Percentiles rank a stretch among this genome's conserved stretches.
Evolutionary conservation across 73 alveolate genomes (phyloP).

Genomic region (Stentor roeselii): DNA sequence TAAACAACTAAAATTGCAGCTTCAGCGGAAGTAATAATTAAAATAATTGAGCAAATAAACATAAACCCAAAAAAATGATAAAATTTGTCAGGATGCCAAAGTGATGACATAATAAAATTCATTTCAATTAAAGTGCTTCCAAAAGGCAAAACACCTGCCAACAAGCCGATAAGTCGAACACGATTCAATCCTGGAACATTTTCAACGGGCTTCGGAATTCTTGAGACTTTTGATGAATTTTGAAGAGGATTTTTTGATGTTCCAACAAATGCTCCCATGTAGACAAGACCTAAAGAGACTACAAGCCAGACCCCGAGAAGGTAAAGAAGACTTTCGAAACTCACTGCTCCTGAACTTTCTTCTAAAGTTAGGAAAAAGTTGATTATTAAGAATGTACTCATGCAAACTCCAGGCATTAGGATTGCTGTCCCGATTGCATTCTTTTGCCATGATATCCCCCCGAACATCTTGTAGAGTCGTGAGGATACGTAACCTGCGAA

Average conservation of each 20-base stretch:
- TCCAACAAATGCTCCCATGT: constrained; percentile 40
- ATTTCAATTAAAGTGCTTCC: constrained; percentile 31
- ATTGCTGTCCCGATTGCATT: constrained; percentile 39
- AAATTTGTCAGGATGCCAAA: constrained; percentile 33
- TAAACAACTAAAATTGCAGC: constrained; percentile 36
- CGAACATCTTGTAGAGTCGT: constrained; percentile 36
- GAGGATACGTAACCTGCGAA: constrained; percentile 43
- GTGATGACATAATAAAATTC: constrained; percentile 31
- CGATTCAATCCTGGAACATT: constrained; percentile 25
- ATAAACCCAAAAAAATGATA: constrained; percentile 45
- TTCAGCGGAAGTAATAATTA: constrained; percentile 45
- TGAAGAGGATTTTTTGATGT: constrained; percentile 16
- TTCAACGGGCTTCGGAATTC: constrained; percentile 36
- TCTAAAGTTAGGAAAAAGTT: constrained; percentile 27
- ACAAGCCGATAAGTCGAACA: constrained; percentile 23
- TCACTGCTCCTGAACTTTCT: constrained; percentile 39
- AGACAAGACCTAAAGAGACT: constrained; percentile 34
- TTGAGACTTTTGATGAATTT: constrained; percentile 30
- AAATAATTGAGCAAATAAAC: constrained; percentile 27
- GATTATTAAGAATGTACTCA: constrained; percentile 23
- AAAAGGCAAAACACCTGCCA: constrained; percentile 46
- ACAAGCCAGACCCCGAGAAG: constrained; percentile 39
- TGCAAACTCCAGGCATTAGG: constrained; percentile 38
- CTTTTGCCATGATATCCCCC: constrained; percentile 43
- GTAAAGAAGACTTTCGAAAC: constrained; percentile 22